Evolutionary conservation across 805 yeast genomes (phyloP).

Genomic region (Candida easanensis): DNA sequence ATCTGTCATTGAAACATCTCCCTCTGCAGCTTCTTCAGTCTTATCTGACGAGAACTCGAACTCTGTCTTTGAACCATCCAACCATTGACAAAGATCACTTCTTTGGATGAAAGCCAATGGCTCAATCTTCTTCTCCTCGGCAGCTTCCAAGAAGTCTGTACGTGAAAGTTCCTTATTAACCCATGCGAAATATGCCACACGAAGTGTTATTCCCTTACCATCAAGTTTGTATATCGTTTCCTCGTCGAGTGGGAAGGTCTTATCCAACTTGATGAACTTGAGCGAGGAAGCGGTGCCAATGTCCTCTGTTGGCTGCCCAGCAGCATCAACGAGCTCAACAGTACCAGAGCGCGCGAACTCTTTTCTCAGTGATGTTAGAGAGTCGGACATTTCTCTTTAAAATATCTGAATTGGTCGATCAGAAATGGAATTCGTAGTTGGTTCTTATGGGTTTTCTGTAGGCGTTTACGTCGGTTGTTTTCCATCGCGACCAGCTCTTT

Average conservation of each 20-base stretch:
- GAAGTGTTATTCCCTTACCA: constrained; percentile 45
- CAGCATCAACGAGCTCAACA: constrained; percentile 23
- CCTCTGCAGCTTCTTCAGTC: constrained; percentile 2
- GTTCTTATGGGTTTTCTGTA: no score
- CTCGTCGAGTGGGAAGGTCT: constrained; percentile 37
- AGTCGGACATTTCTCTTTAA: constrained; percentile 14
- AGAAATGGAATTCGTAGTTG: no score
- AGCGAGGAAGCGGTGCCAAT: constrained; percentile 34
- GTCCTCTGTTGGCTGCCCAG: constrained; percentile 32
- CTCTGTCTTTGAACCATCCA: constrained; percentile 62
- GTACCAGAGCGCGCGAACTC: constrained; percentile 27
- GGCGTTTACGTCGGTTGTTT: no score
- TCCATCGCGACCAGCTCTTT: no score
- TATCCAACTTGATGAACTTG: constrained; percentile 24
- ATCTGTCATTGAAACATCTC: constrained; percentile 16
- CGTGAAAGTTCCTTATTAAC: constrained; percentile 66
- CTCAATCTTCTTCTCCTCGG: constrained; percentile 59
- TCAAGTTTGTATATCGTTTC: constrained; percentile 57
- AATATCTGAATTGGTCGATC: no score
- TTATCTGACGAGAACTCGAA: constrained; percentile 47
- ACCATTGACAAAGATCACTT: constrained; percentile 79
- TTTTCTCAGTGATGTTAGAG: constrained; percentile 24
- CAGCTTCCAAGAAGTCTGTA: constrained; percentile 76
- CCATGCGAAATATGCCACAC: constrained; percentile 77
- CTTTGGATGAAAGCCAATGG: constrained; percentile 82